phyloP scores from a whole-genome alignment of 108 stramenopile genomes.

The Fistulifera pelliculosa region DNA sequence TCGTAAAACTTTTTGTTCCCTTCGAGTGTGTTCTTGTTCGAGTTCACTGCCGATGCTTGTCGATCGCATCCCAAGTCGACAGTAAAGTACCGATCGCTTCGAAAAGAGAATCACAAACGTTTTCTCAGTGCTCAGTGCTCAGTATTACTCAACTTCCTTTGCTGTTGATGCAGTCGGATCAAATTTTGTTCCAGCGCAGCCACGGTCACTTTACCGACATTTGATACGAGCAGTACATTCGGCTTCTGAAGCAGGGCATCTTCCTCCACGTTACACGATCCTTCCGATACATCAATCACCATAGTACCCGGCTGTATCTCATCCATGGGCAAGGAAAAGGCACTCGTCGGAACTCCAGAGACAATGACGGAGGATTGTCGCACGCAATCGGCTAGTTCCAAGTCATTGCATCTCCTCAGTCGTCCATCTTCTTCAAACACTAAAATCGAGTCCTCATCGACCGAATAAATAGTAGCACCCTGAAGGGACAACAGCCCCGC shows the following conservation, averaged over 20 bases:
- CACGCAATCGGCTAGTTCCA: conserved; percentile 53
- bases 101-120: no score
- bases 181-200: conserved; percentile 87
- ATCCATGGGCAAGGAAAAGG: conserved; percentile 61
- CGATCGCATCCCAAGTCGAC: no score
- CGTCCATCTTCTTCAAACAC: conserved; percentile 33
- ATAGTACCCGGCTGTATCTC: conserved; percentile 62
- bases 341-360: conserved; percentile 74
- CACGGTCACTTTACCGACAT: conserved; percentile 92
- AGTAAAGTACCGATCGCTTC: no score
- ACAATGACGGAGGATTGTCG: conserved; percentile 62
- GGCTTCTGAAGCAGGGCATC: conserved; percentile 42
- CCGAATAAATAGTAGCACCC: conserved; percentile 83
- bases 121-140: no score
- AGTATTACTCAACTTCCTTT: not conserved
- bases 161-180: conserved; percentile 54
- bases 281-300: conserved; percentile 84
- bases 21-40: no score
- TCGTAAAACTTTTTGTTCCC: no score
- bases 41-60: no score
- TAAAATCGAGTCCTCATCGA: conserved; percentile 81
- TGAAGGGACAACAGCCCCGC: conserved; percentile 86
- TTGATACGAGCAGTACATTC: conserved; percentile 72
- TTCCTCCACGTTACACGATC: conserved; percentile 69
- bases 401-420: conserved; percentile 21